Percentiles rank a stretch among this genome's conserved stretches.
phyloP scores from a whole-genome alignment of 345 rosid species.

The Laguncularia racemosa region DNA sequence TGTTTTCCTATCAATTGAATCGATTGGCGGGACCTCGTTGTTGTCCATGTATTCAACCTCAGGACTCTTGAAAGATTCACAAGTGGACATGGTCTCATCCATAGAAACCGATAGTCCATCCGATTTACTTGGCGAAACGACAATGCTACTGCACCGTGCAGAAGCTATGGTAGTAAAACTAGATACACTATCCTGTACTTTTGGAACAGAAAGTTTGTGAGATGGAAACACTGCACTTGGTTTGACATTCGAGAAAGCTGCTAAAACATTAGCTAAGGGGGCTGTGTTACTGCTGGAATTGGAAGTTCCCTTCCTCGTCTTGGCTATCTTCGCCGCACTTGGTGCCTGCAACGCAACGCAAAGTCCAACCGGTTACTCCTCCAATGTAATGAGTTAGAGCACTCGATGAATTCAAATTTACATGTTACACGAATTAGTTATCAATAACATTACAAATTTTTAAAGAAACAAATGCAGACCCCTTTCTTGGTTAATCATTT shows the following conservation, averaged over 20 bases:
- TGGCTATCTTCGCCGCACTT: slow-evolving; percentile 44
- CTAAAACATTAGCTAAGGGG: slow-evolving; percentile 20
- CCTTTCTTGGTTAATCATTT: too few relatives aligned
- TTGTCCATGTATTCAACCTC: slow-evolving; percentile 72
- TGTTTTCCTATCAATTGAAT: slow-evolving; percentile 63
- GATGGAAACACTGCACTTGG: slow-evolving; percentile 22
- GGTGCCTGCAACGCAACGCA: slow-evolving; percentile 37
- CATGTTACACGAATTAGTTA: neutral
- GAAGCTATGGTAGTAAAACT: slow-evolving; percentile 12
- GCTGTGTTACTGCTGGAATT: slow-evolving; percentile 13
- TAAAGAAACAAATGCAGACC: too few relatives aligned
- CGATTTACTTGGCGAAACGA: slow-evolving; percentile 52
- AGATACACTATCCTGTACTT: slow-evolving; percentile 19
- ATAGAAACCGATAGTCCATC: slow-evolving; percentile 50
- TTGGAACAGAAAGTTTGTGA: slow-evolving; percentile 25
- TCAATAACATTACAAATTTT: too few relatives aligned
- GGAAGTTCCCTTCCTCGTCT: slow-evolving; percentile 40
- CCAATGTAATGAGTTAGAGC: too few relatives aligned
- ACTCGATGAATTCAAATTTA: slow-evolving; percentile 3
- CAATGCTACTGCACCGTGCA: slow-evolving; percentile 17
- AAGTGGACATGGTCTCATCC: slow-evolving; percentile 76
- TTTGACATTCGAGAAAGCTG: slow-evolving; percentile 23
- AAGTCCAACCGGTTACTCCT: too few relatives aligned
- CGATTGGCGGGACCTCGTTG: slow-evolving; percentile 32
- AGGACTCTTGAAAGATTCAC: slow-evolving; percentile 82